A percentile compares a stretch with the other conserved stretches of the same genome.
Evolutionary conservation across 371 early-diverging fungal genomes (phyloP).

Genomic region (Haplosporangium sp.): DNA sequence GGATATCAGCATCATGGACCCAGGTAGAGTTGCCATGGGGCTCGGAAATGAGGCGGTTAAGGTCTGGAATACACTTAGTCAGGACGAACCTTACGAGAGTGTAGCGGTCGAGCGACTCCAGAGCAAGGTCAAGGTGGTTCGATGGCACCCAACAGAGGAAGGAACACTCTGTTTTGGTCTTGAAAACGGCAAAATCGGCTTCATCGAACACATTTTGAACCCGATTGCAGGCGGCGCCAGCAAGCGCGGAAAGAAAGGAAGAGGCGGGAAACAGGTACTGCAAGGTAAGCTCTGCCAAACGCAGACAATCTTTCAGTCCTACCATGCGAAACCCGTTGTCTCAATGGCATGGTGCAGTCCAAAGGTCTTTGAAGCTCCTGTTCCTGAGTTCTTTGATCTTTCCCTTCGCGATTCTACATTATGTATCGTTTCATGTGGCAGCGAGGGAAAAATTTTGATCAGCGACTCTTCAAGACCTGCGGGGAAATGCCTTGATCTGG

Average conservation of each 20-base stretch:
- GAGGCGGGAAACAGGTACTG: not conserved
- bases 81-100: constrained; percentile 38
- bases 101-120: constrained; percentile 30
- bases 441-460: constrained; percentile 46
- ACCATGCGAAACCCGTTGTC: constrained; percentile 29
- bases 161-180: constrained; percentile 42
- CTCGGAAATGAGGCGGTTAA: constrained; percentile 38
- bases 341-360: constrained; percentile 45
- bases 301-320: constrained; percentile 37
- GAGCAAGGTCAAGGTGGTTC: constrained; percentile 27
- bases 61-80: constrained; percentile 42
- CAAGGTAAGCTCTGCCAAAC: constrained; percentile 15
- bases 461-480: constrained; percentile 28
- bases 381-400: constrained; percentile 50
- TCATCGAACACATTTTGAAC: constrained; percentile 10
- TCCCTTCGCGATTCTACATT: constrained; percentile 25
- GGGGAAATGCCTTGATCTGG: constrained; percentile 37
- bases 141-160: constrained; percentile 45
- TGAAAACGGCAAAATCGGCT: constrained; percentile 46
- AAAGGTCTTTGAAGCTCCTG: constrained; percentile 48
- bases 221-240: not conserved
- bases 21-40: constrained; percentile 35
- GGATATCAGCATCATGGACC: constrained; percentile 25
- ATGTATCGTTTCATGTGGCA: constrained; percentile 36
- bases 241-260: constrained; percentile 29